A percentile compares a stretch with the other conserved stretches of the same genome.
These are phyloP conservation scores for Plasmodium billcollinsi DNA, from an alignment of 169 alveolate species.

Conservation along the genomic window DNA sequence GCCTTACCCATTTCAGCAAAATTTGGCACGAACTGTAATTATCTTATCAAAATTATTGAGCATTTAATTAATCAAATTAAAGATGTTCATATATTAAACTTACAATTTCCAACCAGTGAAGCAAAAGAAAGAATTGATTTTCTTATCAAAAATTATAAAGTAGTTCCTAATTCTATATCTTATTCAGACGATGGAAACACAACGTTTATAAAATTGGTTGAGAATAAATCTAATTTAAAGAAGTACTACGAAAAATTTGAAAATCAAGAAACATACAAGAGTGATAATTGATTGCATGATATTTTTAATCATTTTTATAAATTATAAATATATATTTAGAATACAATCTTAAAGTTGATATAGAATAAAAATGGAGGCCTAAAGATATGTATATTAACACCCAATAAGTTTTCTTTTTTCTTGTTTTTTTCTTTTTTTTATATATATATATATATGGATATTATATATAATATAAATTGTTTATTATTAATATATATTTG, in stretches of 20 bases:
- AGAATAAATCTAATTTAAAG: slow-evolving; percentile 39
- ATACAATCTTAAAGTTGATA: not conserved
- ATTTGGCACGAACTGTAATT: slow-evolving; percentile 65
- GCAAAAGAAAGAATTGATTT: slow-evolving; percentile 40
- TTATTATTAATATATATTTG: too few relatives aligned
- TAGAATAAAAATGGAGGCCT: not conserved
- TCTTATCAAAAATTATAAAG: slow-evolving; percentile 50
- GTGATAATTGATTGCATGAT: not conserved
- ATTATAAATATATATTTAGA: not conserved
- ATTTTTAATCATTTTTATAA: not conserved
- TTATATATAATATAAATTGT: too few relatives aligned
- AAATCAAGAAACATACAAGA: not conserved
- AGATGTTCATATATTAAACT: slow-evolving; percentile 43
- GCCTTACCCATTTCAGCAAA: slow-evolving; percentile 68
- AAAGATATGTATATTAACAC: too few relatives aligned
- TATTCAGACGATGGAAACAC: slow-evolving; percentile 63
- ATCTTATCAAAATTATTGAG: slow-evolving; percentile 38
- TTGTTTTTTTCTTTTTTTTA: too few relatives aligned
- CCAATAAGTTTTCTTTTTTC: too few relatives aligned
- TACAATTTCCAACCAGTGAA: slow-evolving; percentile 37
- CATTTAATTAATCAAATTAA: slow-evolving; percentile 31
- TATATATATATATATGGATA: too few relatives aligned
- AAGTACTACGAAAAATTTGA: slow-evolving; percentile 46
- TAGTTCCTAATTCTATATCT: slow-evolving; percentile 67
- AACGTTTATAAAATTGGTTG: slow-evolving; percentile 58